Percentiles rank a stretch among this genome's conserved stretches.
These are phyloP conservation scores for Podaxis rugospora DNA, from an alignment of 768 basidiomycete species.

Conservation along the genomic window DNA sequence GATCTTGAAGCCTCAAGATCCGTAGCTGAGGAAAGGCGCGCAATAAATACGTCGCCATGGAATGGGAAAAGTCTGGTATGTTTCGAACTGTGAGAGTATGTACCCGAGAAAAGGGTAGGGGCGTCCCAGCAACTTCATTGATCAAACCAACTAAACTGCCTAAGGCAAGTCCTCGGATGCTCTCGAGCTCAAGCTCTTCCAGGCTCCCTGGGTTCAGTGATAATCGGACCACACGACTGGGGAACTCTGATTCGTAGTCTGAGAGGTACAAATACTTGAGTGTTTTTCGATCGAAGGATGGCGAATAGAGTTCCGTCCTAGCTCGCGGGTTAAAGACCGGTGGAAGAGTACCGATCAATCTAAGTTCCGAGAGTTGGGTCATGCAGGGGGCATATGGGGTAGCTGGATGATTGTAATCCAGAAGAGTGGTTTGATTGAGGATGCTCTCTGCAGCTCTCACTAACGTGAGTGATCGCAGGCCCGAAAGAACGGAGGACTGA, in stretches of 20 bases:
- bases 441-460: slow-evolving; percentile 3
- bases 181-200: slow-evolving; percentile 5
- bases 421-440: slow-evolving; percentile 4
- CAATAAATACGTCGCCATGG: not conserved
- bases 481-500: not conserved
- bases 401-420: not conserved
- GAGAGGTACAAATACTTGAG: not conserved
- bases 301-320: not conserved
- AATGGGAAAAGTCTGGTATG: not conserved
- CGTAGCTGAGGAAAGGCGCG: not conserved
- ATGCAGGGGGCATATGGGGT: not conserved
- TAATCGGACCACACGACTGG: not conserved
- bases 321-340: not conserved
- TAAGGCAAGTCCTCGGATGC: not conserved
- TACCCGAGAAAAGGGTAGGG: not conserved
- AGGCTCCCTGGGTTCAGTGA: not conserved
- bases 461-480: not conserved
- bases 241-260: not conserved
- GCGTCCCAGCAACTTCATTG: not conserved
- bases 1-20: not conserved
- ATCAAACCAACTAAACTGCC: not conserved
- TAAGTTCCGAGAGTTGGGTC: slow-evolving; percentile 1
- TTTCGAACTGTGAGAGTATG: slow-evolving; percentile 1
- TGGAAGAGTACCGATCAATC: not conserved
- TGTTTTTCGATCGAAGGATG: not conserved